A percentile compares a stretch with the other conserved stretches of the same genome.
Conservation (phyloP, 2,329 filamentous ascomycete species). For the Myriosclerotinia curreyana region DNA sequence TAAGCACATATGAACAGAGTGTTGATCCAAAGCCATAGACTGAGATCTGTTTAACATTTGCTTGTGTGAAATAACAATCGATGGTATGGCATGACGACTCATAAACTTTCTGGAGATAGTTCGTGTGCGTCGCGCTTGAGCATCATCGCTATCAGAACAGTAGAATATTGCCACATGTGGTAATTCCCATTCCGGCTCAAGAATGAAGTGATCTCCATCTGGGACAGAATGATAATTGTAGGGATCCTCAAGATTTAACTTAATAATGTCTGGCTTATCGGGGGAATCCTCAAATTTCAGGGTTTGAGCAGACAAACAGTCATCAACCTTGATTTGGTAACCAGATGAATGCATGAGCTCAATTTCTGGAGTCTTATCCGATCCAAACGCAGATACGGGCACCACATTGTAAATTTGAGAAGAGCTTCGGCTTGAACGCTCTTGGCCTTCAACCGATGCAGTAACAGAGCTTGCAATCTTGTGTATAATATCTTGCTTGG, state of each 20-base stretch:
- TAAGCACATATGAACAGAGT: conserved; percentile 49
- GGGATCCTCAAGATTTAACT: conserved; percentile 41
- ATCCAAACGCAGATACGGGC: conserved; percentile 50
- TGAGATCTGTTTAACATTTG: conserved; percentile 42
- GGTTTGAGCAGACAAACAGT: conserved; percentile 45
- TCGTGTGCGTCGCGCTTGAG: conserved; percentile 42
- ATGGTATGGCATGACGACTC: conserved; percentile 47
- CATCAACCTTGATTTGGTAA: conserved; percentile 51
- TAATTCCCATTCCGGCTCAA: conserved; percentile 47
- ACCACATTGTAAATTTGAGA: conserved; percentile 52
- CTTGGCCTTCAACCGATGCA: conserved; percentile 41
- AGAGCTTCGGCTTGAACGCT: conserved; percentile 38
- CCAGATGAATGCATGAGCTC: conserved; percentile 52
- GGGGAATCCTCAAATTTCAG: conserved; percentile 37
- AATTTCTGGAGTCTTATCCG: conserved; percentile 47
- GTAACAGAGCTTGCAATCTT: conserved; percentile 51
- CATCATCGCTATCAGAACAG: conserved; percentile 45
- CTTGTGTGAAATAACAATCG: conserved; percentile 48
- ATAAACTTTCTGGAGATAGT: conserved; percentile 48
- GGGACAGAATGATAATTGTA: conserved; percentile 41
- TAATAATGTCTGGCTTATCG: conserved; percentile 43
- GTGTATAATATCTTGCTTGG: conserved; percentile 44
- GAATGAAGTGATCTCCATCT: conserved; percentile 40
- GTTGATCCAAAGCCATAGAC: conserved; percentile 42
- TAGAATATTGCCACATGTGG: conserved; percentile 52